These are phyloP conservation scores for Linum trigynum DNA, from an alignment of 345 rosid species.

Conservation along the genomic window DNA sequence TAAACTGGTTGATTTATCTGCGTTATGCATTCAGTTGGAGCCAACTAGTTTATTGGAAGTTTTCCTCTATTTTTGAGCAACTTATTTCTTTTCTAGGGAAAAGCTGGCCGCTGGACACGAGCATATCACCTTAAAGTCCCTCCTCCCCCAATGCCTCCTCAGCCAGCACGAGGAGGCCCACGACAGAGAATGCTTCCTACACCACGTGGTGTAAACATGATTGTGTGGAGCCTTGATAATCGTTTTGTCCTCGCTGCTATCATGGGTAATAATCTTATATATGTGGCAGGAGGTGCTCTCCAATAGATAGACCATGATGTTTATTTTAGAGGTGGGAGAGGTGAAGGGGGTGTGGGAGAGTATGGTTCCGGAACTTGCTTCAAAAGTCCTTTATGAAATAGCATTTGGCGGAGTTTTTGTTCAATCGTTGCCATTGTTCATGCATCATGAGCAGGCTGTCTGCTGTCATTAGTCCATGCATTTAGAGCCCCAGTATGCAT, in stretches of 20 bases:
- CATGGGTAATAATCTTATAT: constrained; percentile 54
- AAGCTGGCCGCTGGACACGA: constrained; percentile 76
- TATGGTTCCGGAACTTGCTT: too few species aligned
- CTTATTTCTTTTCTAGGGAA: constrained; percentile 44
- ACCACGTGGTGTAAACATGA: constrained; percentile 99
- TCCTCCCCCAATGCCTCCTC: constrained; percentile 96
- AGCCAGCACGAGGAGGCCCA: constrained; percentile 94
- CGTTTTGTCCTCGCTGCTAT: constrained; percentile 99
- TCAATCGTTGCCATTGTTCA: too few species aligned
- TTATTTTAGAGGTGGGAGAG: too few species aligned
- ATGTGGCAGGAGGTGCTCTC: not conserved
- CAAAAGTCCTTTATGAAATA: too few species aligned
- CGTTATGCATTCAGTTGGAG: not conserved
- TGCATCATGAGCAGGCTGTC: too few species aligned
- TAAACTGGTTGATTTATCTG: not conserved
- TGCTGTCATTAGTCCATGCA: too few species aligned
- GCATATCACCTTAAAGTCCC: constrained; percentile 97
- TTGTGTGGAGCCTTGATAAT: constrained; percentile 94
- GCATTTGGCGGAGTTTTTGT: too few species aligned
- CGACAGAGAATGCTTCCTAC: constrained; percentile 96
- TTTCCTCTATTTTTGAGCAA: constrained; percentile 2
- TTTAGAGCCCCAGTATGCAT: too few species aligned
- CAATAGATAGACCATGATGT: too few species aligned
- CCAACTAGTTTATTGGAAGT: not conserved
- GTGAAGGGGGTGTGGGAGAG: too few species aligned